Evolutionary conservation across 768 basidiomycete genomes (phyloP), one percentile per base, ranked within the genome.

Genomic region (Xerocomus potaroensis): DNA sequence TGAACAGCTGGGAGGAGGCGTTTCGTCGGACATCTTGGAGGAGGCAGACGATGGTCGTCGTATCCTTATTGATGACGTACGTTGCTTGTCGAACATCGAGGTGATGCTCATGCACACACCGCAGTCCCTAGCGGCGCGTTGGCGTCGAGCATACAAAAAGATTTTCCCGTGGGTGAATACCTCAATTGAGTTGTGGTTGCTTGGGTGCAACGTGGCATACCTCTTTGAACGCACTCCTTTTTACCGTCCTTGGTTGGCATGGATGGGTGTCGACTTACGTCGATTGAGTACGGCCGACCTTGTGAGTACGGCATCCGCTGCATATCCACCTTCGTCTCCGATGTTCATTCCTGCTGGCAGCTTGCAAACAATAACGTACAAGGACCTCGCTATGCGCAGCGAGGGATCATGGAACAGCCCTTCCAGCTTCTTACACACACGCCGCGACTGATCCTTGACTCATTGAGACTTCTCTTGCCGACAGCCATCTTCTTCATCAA

Each of bases 401-500:
- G 63, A 37, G 74, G 74, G 32, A 38, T 77, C 41, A 53, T 73
- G 21, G 65, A 69, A 26, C 68, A 67, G 44, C 49, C 87, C 34
- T 75, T 72, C 51, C 72, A 67, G 23, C 57, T 81, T 27, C 50
- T 87, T 15, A 52, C 68, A 41, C 65, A 67, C 18, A 78, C 81
- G 7, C 89, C 87, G 7, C 77, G 73, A 40, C 65, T 84, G 34
- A 56, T 87, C 8, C 73, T 93, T 26, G 87, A 92, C 62, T 91
- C 88, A 3, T 72, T 93, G 31, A 80, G 83, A 49, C 69, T 89
- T 38, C 73, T 90, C 37, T 77, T 93, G 27, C 95, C 91, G 14
- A 87, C 84, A 16, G 85, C 87, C 33, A 92, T 99, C 48, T 95
- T 99, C 67, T 88, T 91, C 63, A 74, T 99, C 72, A 95, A 93